Percentiles rank a stretch among this genome's conserved stretches.
Evolutionary conservation across 202 grass and related monocot species (phyloP).

Genomic region (Cymbopogon flexuosus): DNA sequence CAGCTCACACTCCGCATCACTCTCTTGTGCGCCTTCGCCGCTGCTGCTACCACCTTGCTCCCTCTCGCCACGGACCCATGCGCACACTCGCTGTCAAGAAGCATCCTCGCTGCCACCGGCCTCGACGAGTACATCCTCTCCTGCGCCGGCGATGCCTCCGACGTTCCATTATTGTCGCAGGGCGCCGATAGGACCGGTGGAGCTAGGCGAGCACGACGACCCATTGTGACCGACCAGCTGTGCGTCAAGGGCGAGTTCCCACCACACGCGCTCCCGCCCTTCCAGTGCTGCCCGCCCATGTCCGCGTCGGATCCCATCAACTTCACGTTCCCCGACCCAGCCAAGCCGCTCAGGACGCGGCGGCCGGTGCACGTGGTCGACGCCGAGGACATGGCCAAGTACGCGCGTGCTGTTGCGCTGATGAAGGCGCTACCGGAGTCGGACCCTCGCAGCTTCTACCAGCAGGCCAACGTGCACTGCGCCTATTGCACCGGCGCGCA

Average conservation of each 20-base stretch:
- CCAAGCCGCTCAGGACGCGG: conserved; percentile 33
- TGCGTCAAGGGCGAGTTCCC: not conserved
- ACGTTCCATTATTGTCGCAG: too few relatives aligned
- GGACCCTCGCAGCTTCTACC: conserved; percentile 51
- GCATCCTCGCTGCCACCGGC: not conserved
- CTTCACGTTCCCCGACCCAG: conserved; percentile 32
- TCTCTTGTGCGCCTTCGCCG: not conserved
- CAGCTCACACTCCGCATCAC: not conserved
- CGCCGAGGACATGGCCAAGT: conserved; percentile 41
- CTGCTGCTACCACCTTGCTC: not conserved
- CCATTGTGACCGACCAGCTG: not conserved
- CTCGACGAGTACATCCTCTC: not conserved
- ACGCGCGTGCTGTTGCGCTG: conserved; percentile 25
- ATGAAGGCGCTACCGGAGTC: conserved; percentile 27
- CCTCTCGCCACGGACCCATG: not conserved
- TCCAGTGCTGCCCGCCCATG: conserved; percentile 46
- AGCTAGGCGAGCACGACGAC: not conserved
- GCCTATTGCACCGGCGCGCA: conserved; percentile 53
- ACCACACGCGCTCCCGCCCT: not conserved
- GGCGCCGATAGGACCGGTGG: too few relatives aligned
- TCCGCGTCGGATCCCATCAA: not conserved
- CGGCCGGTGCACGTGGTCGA: conserved; percentile 24
- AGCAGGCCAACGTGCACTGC: conserved; percentile 58
- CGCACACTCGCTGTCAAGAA: not conserved
- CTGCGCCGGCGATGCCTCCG: too few relatives aligned